A percentile compares a stretch with the other conserved stretches of the same genome.
phyloP scores from a whole-genome alignment of 306 rosid genomes.

The Senna tora region DNA sequence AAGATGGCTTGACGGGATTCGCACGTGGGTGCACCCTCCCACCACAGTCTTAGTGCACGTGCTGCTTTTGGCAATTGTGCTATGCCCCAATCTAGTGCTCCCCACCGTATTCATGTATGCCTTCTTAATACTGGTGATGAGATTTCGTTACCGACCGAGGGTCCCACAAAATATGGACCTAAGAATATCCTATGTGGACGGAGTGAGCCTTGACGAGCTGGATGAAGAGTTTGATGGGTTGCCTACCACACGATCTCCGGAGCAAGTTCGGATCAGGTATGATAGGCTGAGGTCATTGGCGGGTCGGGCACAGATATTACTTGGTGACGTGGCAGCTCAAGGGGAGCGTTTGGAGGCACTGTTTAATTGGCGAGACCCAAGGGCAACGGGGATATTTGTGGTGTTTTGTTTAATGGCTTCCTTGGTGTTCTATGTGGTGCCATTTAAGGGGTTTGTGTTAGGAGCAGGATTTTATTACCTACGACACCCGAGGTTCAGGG shows the following conservation, averaged over 20 bases:
- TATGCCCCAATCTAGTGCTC: slow-evolving; percentile 63
- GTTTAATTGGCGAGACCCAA: slow-evolving; percentile 78
- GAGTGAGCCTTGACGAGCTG: slow-evolving; percentile 67
- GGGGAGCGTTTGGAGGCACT: slow-evolving; percentile 88
- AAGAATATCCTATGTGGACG: slow-evolving; percentile 70
- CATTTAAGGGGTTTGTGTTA: slow-evolving; percentile 61
- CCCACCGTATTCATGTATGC: slow-evolving; percentile 79
- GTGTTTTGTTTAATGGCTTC: slow-evolving; percentile 71
- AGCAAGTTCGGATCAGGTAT: slow-evolving; percentile 60
- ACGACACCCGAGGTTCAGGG: slow-evolving; percentile 81
- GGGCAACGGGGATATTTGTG: slow-evolving; percentile 82
- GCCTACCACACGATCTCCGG: slow-evolving; percentile 56
- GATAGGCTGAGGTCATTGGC: slow-evolving; percentile 76
- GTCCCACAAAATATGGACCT: slow-evolving; percentile 63
- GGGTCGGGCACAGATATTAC: slow-evolving; percentile 72
- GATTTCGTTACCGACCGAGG: slow-evolving; percentile 53
- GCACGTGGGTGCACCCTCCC: slow-evolving; percentile 80
- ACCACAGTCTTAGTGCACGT: slow-evolving; percentile 65
- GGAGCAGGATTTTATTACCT: slow-evolving; percentile 65
- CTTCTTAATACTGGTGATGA: slow-evolving; percentile 56
- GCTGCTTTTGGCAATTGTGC: slow-evolving; percentile 55
- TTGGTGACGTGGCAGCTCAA: slow-evolving; percentile 91
- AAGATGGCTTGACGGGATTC: slow-evolving; percentile 64
- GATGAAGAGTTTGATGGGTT: slow-evolving; percentile 91
- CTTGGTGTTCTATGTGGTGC: slow-evolving; percentile 65